A percentile compares a stretch with the other conserved stretches of the same genome.
These are phyloP conservation scores for Ceratocystiopsis sp. DNA, from an alignment of 2,329 filamentous ascomycete genomes.

Conservation along the genomic window DNA sequence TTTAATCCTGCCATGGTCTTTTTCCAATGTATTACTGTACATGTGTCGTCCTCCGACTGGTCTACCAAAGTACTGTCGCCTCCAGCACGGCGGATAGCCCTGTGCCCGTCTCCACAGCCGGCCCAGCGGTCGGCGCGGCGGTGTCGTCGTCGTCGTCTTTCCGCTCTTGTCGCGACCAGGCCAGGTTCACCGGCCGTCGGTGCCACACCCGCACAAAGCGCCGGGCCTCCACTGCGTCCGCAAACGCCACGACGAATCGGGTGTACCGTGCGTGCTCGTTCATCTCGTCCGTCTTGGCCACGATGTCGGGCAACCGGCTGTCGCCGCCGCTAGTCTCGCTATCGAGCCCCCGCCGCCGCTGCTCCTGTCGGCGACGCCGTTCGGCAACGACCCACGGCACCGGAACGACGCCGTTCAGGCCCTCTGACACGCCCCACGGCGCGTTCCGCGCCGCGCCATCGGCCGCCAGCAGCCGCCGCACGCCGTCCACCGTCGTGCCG, in stretches of 20 bases:
- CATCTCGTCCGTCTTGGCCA: constrained; percentile 12
- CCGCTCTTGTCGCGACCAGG: constrained; percentile 9
- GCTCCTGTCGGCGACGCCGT: constrained; percentile 6
- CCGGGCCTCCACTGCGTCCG: constrained; percentile 33
- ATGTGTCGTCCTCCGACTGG: too few species aligned
- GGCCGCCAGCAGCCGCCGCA: constrained; percentile 22
- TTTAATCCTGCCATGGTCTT: not conserved
- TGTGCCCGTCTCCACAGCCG: not conserved
- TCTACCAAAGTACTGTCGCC: constrained; percentile 14
- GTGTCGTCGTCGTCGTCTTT: not conserved
- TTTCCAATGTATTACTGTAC: not conserved
- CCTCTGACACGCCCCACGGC: constrained; percentile 17
- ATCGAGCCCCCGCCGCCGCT: constrained; percentile 1
- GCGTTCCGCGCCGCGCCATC: constrained; percentile 26
- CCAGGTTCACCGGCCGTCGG: constrained; percentile 18
- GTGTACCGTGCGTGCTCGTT: constrained; percentile 18
- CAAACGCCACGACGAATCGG: constrained; percentile 38
- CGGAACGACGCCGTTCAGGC: constrained; percentile 10
- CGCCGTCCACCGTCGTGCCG: constrained; percentile 15
- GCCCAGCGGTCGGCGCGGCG: constrained; percentile 3
- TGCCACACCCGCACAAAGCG: constrained; percentile 31
- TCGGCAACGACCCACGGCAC: constrained; percentile 10
- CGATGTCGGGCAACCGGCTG: constrained; percentile 4
- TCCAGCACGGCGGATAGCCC: constrained; percentile 11
- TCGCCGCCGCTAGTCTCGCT: constrained; percentile 1